phyloP scores from a whole-genome alignment of 345 rosid species.

The Jatropha curcas region DNA sequence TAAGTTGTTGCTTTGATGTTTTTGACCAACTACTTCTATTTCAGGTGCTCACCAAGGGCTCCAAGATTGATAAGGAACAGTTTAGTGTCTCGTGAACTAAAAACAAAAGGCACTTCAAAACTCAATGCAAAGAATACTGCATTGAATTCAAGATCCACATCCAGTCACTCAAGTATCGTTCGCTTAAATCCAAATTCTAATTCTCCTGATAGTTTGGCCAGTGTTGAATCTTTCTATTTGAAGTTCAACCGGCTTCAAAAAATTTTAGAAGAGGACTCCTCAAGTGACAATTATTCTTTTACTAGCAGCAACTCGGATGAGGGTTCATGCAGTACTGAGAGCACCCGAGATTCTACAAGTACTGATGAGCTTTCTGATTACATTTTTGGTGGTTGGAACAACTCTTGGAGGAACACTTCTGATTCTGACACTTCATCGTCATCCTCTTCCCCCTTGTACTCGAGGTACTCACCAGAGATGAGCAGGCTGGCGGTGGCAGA shows the following conservation, averaged over 20 bases:
- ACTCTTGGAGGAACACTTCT: conserved; percentile 44
- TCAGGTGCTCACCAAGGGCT: conserved; percentile 75
- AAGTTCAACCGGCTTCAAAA: conserved; percentile 59
- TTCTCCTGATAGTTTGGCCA: conserved; percentile 36
- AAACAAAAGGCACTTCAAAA: conserved; percentile 28
- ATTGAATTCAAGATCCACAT: conserved; percentile 37
- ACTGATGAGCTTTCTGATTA: conserved; percentile 75
- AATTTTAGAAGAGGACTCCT: conserved; percentile 77
- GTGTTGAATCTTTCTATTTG: conserved; percentile 62
- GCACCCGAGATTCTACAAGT: conserved; percentile 63
- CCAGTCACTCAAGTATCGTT: conserved; percentile 23
- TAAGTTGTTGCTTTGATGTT: conserved; percentile 7
- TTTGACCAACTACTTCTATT: conserved; percentile 23
- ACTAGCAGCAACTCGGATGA: conserved; percentile 84
- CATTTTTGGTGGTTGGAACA: conserved; percentile 60
- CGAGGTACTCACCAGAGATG: conserved; percentile 41
- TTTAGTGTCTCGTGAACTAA: conserved; percentile 30
- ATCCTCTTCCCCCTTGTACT: conserved; percentile 53
- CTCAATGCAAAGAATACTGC: conserved; percentile 21
- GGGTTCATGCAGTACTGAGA: conserved; percentile 85
- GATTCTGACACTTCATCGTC: conserved; percentile 64
- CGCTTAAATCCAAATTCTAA: conserved; percentile 33
- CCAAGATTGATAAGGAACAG: conserved; percentile 55
- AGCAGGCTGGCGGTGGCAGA: conserved; percentile 15
- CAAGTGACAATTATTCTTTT: conserved; percentile 82